phyloP scores from a whole-genome alignment of 2,329 filamentous ascomycete species.

The Fusarium pseudocircinatum region DNA sequence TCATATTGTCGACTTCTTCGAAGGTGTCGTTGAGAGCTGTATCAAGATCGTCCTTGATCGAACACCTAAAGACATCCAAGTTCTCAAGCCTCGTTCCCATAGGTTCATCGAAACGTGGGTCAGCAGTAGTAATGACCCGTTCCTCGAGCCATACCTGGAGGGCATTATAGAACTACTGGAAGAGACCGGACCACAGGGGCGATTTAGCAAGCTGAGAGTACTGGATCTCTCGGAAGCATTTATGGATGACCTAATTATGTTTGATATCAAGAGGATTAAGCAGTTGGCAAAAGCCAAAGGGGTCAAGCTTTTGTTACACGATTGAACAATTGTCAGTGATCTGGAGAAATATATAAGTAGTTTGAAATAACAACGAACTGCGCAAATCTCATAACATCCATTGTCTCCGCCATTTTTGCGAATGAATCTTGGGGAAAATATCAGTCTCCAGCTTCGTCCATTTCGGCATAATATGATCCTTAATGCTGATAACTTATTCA shows the following conservation, averaged over 20 bases:
- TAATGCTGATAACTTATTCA: rapidly evolving
- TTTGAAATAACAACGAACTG: not conserved
- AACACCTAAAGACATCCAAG: not conserved
- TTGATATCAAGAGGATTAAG: not conserved
- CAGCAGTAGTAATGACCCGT: not conserved
- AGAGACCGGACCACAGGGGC: not conserved
- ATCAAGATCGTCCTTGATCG: not conserved
- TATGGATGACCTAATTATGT: not conserved
- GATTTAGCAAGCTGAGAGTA: not conserved
- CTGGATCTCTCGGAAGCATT: not conserved
- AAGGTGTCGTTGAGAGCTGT: rapidly evolving
- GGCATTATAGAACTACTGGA: not conserved
- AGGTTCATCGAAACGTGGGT: rapidly evolving
- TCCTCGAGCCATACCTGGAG: not conserved
- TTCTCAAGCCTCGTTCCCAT: not conserved
- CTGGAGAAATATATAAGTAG: rapidly evolving
- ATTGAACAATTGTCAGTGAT: rapidly evolving
- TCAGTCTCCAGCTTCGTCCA: rapidly evolving
- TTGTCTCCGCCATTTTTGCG: too few relatives aligned
- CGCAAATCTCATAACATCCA: too few relatives aligned
- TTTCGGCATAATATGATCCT: rapidly evolving
- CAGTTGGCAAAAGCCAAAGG: rapidly evolving
- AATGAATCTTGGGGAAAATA: too few relatives aligned
- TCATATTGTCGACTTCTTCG: not conserved
- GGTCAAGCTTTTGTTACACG: not conserved